Evolutionary conservation across 305 asterid genomes (phyloP), one percentile per base, ranked within the genome.

Genomic region (Fraxinus baroniana): DNA sequence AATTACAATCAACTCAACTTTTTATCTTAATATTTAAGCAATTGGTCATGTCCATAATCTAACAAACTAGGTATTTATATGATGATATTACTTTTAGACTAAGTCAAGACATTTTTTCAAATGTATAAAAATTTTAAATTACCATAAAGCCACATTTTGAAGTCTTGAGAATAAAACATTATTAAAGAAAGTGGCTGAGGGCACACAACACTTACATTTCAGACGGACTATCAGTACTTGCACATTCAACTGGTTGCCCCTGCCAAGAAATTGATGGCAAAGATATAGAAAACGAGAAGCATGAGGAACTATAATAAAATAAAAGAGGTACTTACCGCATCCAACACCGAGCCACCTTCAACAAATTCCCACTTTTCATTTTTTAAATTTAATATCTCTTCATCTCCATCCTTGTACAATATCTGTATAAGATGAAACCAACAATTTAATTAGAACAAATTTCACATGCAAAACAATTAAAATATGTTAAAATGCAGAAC

Each of bases 381-480:
- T 83, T 5, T 85, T 26, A 97, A 93, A 89, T 91, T 88, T 77
- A 97, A 87, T n/a, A 17, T 62, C 87, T 97, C 99, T 84, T 85
- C 79, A 77, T 97, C 99, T 10, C 98, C 99, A 88, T 95, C 99
- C 87, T 8, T 72, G 80, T 97, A 97, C 74, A 74, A 33, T 70
- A 97, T 93, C 98, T 97, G 88, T 52, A 79, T 77, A 39, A 85
- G 74, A 85, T 44, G 84, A 39, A 22, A 60, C 79, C 86, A 70
- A 28, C 10, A 73, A 70, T 64, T 70, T 33, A 84, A 86, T 71
- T 76, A 77, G 55, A 32, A 33, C 60, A 66, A 35, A 78, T 60
- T 33, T 72, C 9, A 18, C 77, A 72, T 17, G 80, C 79, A 80
- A 68, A 76, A 68, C 73, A 75, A 5, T 13, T 71, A 72, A 9